Base-by-base conservation (phyloP, 108 stramenopile species). In the Mayamaea pseudoterrestris region DNA sequence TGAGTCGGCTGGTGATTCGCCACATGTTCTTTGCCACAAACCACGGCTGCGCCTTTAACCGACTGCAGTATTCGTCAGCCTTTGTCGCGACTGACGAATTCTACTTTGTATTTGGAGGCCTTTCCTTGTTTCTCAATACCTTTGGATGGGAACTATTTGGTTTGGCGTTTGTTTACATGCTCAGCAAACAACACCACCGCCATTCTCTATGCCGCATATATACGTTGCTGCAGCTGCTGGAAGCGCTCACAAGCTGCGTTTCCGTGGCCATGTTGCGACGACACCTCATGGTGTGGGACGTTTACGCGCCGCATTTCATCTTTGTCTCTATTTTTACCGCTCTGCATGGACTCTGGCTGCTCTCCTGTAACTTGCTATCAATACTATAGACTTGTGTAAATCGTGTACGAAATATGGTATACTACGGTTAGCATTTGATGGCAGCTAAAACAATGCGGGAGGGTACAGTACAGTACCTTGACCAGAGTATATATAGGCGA, bases 221-320 rank as follows among this genome's bases (percentile, higher is more conserved):
- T 53, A 52, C 60, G 18, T 63, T 74, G 43, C 80, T 60, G 46
- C 79, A 83, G 53, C 44, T 78, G 29, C 27, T 81, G 3, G 87
- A 89, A 53, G 71, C 77, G 11, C 47, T 68, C 20, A 41, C 55
- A 13, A 73, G 74, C 27, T 82, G 82, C 50, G 61, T 89, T 21
- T 89, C 82, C 18, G 87, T 89, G 26, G 76, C 73, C 47, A 29
- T 79, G 7, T 54, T 84, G 69, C 65, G 80, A 23, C 49, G 87
- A 26, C 87, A 89, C 53, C 46, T 89, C 22, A 89, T 89, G 87
- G 82, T 89, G 14, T 89, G 87, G 87, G 87, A 82, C 1, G 63
- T 84, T n/a, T 89, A 84, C 60, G 87, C 87, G 9, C 87, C 87
- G 9, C 52, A 80, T 28, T 89, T 84, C 49, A 53, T 80, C 35